Evolutionary conservation across 331 rosid genomes (phyloP).

Genomic region (Quercus phellos): DNA sequence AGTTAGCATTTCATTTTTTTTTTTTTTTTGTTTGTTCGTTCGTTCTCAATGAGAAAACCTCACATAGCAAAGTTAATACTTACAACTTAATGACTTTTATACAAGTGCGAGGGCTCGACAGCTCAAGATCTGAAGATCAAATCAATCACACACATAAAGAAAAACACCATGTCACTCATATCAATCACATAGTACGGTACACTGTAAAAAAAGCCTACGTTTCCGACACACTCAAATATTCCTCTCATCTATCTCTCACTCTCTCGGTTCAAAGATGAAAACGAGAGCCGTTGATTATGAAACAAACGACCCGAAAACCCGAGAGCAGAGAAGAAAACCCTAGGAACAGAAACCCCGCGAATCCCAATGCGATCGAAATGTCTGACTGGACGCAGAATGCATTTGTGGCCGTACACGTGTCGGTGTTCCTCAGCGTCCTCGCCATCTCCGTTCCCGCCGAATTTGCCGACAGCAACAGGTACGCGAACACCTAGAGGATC

Average conservation of each 20-base stretch:
- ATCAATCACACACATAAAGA: background rate
- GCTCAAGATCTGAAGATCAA: background rate
- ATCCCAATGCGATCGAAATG: constrained; percentile 66
- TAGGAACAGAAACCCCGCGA: constrained; percentile 70
- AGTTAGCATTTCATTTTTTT: too few relatives aligned
- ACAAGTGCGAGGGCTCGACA: too few relatives aligned
- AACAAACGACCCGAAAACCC: constrained; percentile 84
- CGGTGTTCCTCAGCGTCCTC: constrained; percentile 38
- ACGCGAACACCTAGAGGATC: constrained; percentile 73
- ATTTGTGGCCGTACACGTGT: constrained; percentile 63
- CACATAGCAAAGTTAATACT: too few relatives aligned
- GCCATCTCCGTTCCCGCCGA: constrained; percentile 87
- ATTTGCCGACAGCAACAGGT: constrained; percentile 73
- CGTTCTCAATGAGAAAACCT: too few relatives aligned
- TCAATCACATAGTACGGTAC: background rate
- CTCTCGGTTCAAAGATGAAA: constrained; percentile 45
- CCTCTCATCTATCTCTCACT: background rate
- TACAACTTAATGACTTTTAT: too few relatives aligned
- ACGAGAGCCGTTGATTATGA: constrained; percentile 83
- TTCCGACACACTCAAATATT: constrained; percentile 16
- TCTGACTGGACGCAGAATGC: constrained; percentile 76
- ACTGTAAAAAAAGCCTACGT: background rate
- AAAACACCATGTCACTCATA: background rate
- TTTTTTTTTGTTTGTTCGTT: too few relatives aligned
- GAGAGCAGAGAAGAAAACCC: constrained; percentile 78